Base-by-base conservation (phyloP, 2,329 filamentous ascomycete species). In the Fusarium austroafricanum region DNA sequence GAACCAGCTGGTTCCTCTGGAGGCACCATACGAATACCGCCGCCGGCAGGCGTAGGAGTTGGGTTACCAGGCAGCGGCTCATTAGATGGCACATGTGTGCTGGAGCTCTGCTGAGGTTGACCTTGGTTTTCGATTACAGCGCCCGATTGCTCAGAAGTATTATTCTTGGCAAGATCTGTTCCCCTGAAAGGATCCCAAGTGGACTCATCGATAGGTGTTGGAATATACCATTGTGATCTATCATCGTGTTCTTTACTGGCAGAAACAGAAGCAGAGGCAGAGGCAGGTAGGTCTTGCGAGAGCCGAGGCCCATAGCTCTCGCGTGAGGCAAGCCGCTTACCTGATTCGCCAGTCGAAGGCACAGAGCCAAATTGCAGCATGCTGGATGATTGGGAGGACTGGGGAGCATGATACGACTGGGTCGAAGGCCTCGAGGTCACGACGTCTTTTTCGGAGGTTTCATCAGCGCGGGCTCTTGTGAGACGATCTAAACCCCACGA, bases 401-500 rank as follows among this genome's bases (percentile, higher is more conserved):
- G 47, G 33, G 69, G 61, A 57, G 70, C 65, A 59, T 70, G 70
- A 39, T 67, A 57, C 14, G 59, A 70, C 33, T 70, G 62, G 20
- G 65, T 65, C 57, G 62, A 62, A 49, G 61, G 59, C 33, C 62
- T 67, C 42, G 59, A 49, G 42, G 42, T 55, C 52, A 62, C 65
- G 51, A 69, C 62, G 45, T 72, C 66, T 61, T 61, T 65, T 49
- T 63, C 66, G 54, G 65, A 43, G 39, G 61, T 42, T 50, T 65
- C 70, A 51, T 72, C 73, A 45, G 66, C 67, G 58, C 71, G 72
- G 55, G 79, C 75, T 67, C 75, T 78, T 49, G 74, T 57, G 65
- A 79, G 73, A 68, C 80, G 67, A 61, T 75, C 74, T 73, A 83
- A 62, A 47, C 79, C 79, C 83, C 82, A 85, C 23, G 83, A 84